A percentile compares a stretch with the other conserved stretches of the same genome.
phyloP scores from a whole-genome alignment of 495 filamentous ascomycete genomes.

The Neurospora discreta region DNA sequence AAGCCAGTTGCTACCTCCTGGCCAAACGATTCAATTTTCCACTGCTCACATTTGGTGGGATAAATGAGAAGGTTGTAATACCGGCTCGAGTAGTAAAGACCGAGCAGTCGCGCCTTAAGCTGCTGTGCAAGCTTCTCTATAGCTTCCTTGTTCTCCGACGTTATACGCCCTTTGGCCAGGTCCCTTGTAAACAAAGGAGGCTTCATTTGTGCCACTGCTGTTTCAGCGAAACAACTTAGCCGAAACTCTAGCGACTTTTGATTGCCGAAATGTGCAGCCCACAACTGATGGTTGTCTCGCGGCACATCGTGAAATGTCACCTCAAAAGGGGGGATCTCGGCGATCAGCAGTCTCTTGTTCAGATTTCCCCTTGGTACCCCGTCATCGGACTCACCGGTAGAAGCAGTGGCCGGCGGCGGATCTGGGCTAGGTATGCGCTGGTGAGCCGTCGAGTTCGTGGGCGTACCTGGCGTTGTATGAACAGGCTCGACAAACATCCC shows the following conservation, averaged over 20 bases:
- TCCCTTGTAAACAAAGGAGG: neutral
- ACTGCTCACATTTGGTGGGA: conserved; percentile 27
- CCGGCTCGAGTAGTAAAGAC: conserved; percentile 17
- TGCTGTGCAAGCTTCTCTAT: conserved; percentile 21
- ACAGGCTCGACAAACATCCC: neutral
- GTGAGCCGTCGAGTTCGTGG: neutral
- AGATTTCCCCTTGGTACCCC: conserved; percentile 10
- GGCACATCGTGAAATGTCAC: conserved; percentile 24
- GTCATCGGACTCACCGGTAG: neutral
- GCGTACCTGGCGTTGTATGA: neutral
- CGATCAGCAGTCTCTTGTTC: conserved; percentile 19
- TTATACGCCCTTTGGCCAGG: conserved; percentile 12
- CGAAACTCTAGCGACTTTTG: conserved; percentile 20
- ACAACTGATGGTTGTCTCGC: conserved; percentile 13
- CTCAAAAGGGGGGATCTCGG: conserved; percentile 7
- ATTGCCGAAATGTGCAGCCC: conserved; percentile 25
- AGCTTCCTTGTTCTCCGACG: conserved; percentile 4
- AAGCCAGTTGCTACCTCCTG: conserved; percentile 10
- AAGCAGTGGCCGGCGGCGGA: conserved; percentile 8
- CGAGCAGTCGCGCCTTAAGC: conserved; percentile 20
- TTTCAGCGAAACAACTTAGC: conserved; percentile 19
- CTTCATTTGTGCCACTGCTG: conserved; percentile 7
- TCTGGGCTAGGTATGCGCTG: conserved; percentile 7
- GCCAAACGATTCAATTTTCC: conserved; percentile 17
- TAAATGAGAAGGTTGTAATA: conserved; percentile 31